Evolutionary conservation across 1,139 yeast species (phyloP).

Genomic region (Magnusiomyces suaveolens): DNA sequence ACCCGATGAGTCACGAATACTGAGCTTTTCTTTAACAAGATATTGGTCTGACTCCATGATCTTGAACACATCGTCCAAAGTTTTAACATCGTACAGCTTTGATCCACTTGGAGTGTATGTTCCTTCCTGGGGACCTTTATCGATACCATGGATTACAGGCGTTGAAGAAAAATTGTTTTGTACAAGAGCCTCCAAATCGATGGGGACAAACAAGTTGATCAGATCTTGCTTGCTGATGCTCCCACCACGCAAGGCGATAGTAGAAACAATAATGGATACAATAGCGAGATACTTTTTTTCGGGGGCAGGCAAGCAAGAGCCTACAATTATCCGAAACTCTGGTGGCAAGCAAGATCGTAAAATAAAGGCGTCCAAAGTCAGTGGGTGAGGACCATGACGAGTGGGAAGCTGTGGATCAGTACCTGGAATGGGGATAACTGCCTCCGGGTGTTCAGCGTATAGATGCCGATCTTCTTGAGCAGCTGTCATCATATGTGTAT

Average conservation of each 20-base stretch:
- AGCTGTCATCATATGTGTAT: not conserved
- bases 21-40: not conserved
- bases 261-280: constrained; percentile 9
- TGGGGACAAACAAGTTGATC: constrained; percentile 4
- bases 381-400: not conserved
- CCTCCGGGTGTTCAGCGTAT: not conserved
- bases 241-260: constrained; percentile 11
- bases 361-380: not conserved
- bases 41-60: constrained; percentile 10
- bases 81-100: constrained; percentile 3
- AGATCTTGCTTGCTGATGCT: constrained; percentile 6
- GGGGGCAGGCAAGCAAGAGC: not conserved
- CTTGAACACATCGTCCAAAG: constrained; percentile 9
- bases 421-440: not conserved
- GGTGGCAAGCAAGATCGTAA: not conserved
- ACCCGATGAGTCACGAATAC: not conserved
- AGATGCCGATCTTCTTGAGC: not conserved
- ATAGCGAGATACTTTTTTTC: constrained; percentile 12
- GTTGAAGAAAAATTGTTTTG: constrained; percentile 1
- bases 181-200: constrained; percentile 6
- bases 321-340: not conserved
- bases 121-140: constrained; percentile 4
- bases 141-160: not conserved
- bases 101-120: constrained; percentile 6
- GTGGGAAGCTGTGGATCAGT: not conserved